Conservation (phyloP, 352 stramenopile species). For the Achlya hypogyna region DNA sequence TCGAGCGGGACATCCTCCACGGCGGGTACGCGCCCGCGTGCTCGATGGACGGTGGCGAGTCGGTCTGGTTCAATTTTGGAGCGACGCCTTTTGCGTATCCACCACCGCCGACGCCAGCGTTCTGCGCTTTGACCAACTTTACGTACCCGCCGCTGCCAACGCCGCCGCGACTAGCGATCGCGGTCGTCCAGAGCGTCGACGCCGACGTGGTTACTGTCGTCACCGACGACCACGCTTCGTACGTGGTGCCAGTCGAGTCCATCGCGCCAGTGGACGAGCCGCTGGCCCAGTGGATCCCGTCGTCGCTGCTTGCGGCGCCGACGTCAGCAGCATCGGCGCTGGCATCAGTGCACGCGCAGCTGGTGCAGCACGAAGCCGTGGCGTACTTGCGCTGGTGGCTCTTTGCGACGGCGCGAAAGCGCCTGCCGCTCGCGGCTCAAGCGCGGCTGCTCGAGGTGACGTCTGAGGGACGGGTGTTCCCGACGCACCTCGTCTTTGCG, state of each 20-base stretch:
- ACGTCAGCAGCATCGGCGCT: background rate
- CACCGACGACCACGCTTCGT: background rate
- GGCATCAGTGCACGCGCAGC: too few relatives aligned
- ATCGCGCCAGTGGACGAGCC: background rate
- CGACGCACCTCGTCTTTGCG: background rate
- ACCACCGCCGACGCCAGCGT: background rate
- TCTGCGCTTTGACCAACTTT: constrained; percentile 14
- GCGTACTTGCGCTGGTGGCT: background rate
- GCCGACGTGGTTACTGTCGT: background rate
- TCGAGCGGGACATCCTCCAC: constrained; percentile 3
- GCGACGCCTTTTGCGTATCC: constrained; percentile 17
- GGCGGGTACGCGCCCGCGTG: constrained; percentile 15
- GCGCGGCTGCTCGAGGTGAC: background rate
- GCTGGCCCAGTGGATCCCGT: background rate
- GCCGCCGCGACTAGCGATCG: background rate
- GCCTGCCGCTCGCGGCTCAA: background rate
- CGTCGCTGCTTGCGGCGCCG: background rate
- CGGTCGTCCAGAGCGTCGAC: background rate
- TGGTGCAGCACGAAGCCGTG: background rate
- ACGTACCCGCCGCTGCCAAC: constrained; percentile 1
- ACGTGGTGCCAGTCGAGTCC: background rate
- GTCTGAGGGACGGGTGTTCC: background rate
- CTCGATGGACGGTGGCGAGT: constrained; percentile 20
- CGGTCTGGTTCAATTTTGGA: constrained; percentile 21
- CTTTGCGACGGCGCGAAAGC: background rate